Percentiles rank a stretch among this genome's conserved stretches.
Evolutionary conservation across 495 filamentous ascomycete genomes (phyloP).

Genomic region (Copromyces sp.): DNA sequence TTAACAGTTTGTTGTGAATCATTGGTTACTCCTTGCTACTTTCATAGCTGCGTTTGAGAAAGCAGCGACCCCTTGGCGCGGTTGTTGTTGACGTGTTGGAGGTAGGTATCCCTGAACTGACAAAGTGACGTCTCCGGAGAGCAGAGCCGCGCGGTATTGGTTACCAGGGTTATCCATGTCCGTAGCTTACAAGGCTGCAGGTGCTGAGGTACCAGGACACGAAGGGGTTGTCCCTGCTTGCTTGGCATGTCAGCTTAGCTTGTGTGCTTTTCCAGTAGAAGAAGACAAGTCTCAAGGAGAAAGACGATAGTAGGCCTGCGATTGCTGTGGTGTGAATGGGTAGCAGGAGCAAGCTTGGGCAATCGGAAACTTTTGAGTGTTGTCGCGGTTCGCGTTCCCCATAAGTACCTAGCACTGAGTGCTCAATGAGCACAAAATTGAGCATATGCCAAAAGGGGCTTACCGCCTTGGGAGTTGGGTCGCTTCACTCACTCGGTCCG

Average conservation of each 20-base stretch:
- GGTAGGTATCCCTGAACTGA: background rate
- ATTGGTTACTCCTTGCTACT: background rate
- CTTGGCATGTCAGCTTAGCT: background rate
- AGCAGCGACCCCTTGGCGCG: background rate
- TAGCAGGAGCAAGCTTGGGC: background rate
- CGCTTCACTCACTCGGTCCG: background rate
- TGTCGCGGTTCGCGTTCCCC: background rate
- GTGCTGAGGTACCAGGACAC: background rate
- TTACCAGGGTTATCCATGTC: background rate
- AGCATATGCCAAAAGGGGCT: background rate
- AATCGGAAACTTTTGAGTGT: background rate
- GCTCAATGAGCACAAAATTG: background rate
- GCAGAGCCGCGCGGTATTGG: background rate
- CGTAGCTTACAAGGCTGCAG: background rate
- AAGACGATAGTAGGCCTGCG: background rate
- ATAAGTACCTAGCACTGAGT: background rate
- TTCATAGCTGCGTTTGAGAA: background rate
- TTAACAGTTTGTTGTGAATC: background rate
- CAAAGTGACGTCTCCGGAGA: background rate
- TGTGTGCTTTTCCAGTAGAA: background rate
- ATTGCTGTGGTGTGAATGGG: background rate
- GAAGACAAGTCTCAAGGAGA: background rate
- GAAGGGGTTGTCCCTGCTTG: background rate
- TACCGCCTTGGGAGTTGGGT: background rate
- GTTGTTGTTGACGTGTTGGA: background rate